Evolutionary conservation across 208 protist genomes (phyloP), one percentile per base, ranked within the genome.

Genomic region (Crithidia expoeki): DNA sequence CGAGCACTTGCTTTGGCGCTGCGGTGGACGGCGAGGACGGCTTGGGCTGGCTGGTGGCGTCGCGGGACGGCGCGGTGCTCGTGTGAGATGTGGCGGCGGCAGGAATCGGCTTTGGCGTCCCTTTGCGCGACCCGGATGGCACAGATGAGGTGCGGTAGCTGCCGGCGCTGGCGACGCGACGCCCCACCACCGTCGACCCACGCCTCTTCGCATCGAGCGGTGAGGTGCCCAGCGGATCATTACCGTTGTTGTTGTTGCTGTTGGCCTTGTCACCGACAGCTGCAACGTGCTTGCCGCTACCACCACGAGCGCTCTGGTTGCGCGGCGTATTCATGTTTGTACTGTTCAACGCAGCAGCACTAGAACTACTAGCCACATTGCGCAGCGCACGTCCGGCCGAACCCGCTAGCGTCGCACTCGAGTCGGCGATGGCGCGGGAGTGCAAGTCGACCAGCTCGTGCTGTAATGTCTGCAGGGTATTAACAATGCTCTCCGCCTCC

Each of bases 1-100:
- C 70, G 1, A 87, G 70, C 10, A 87, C 81, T n/a, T 64, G 46
- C 47, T 61, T 60, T 2, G 59, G n/a, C 2, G 51, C 42, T 9
- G 53, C 52, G 19, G 30, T 42, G 42, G 19, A 25, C 3, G 59
- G 44, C 0, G 59, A 42, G 32, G 50, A n/a, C 44, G 68, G 47
- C 52, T 58, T 44, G 12, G 68, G 10, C 6, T 17, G 27, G 27
- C 0, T 56, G 10, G 21, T 52, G 36, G 17, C 7, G 25, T 62
- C 53, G n/a, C 17, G 21, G 9, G 25, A 38, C 16, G 65, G 40
- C 9, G 25, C 32, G 1, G 27, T 11, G 44, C 0, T 19, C 46
- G 33, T 67, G n/a, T 34, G 4, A 14, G 58, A 44, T 17, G 58
- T 64, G 38, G 47, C 32, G 61, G 32, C 16, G 9, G 46, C 34